phyloP scores from a whole-genome alignment of 306 rosid genomes.

The Canavalia ensiformis region DNA sequence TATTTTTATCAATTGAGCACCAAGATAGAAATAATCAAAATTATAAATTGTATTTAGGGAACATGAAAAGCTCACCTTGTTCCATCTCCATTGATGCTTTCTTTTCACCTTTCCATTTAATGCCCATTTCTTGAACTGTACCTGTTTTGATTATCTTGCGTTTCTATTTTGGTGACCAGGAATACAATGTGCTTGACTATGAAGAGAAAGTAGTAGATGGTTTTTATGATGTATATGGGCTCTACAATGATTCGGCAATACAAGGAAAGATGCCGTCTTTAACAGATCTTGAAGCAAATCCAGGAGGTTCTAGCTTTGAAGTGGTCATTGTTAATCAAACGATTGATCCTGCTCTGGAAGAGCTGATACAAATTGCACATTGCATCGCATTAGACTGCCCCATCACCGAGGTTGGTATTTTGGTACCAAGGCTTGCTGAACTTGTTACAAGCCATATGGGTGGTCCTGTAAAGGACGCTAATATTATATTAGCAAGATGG shows the following conservation, averaged over 20 bases:
- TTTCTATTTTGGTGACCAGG: constrained; percentile 62
- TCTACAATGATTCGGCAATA: constrained; percentile 69
- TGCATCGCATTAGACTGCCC: constrained; percentile 95
- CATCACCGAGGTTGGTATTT: constrained; percentile 63
- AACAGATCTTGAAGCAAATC: constrained; percentile 74
- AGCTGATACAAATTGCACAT: constrained; percentile 87
- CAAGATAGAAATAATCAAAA: constrained; percentile 29
- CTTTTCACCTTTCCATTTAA: constrained; percentile 9
- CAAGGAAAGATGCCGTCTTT: constrained; percentile 96
- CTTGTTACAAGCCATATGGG: constrained; percentile 92
- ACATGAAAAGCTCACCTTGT: constrained; percentile 39
- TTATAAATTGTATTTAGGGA: constrained; percentile 26
- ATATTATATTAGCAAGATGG: constrained; percentile 82
- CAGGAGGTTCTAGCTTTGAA: constrained; percentile 78
- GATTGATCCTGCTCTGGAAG: constrained; percentile 83
- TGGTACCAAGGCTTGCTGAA: constrained; percentile 95
- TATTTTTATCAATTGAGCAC: constrained; percentile 27
- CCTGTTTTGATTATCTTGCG: constrained; percentile 46
- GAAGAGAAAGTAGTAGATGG: constrained; percentile 93
- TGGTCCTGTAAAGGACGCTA: constrained; percentile 96
- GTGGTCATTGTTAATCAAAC: constrained; percentile 82
- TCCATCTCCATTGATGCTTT: constrained; percentile 8
- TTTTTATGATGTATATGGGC: constrained; percentile 86
- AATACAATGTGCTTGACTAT: constrained; percentile 89
- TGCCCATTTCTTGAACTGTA: constrained; percentile 11